Percentiles rank a stretch among this genome's conserved stretches.
phyloP scores from a whole-genome alignment of 371 early-diverging fungal genomes.

The Amoeboaphelidium protococcarum region DNA sequence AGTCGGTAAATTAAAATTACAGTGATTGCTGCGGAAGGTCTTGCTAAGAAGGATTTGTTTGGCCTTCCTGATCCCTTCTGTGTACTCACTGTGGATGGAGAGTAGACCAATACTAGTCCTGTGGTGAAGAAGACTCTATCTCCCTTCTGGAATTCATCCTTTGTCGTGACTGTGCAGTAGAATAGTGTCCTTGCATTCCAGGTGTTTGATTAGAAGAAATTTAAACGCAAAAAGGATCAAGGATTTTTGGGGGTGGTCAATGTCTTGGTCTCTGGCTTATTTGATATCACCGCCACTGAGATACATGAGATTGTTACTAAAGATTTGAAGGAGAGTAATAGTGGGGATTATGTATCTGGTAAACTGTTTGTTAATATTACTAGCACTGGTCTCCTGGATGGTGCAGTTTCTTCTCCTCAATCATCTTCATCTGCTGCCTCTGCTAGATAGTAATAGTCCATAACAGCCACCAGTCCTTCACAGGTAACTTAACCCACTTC shows the following conservation, averaged over 20 bases:
- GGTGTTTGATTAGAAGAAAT: constrained; percentile 85
- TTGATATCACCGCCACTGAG: constrained; percentile 20
- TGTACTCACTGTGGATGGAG: constrained; percentile 66
- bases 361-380: constrained; percentile 1
- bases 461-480: no score
- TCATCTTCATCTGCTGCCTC: no score
- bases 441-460: no score
- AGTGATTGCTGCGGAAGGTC: constrained; percentile 75
- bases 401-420: no score
- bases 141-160: constrained; percentile 53
- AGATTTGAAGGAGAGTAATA: not conserved
- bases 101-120: constrained; percentile 48
- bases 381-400: no score
- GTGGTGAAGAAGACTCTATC: constrained; percentile 44
- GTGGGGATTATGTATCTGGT: constrained; percentile 1
- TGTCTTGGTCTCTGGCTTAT: constrained; percentile 43
- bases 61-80: constrained; percentile 57
- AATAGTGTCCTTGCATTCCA: constrained; percentile 63
- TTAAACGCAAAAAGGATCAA: constrained; percentile 61
- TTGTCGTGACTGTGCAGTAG: constrained; percentile 27
- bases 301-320: not conserved
- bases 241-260: constrained; percentile 84
- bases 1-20: not conserved
- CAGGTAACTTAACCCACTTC: no score
- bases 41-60: constrained; percentile 66